Percentiles rank a stretch among this genome's conserved stretches.
Conservation (phyloP, 2,329 filamentous ascomycete species). For the Fusarium sp. region DNA sequence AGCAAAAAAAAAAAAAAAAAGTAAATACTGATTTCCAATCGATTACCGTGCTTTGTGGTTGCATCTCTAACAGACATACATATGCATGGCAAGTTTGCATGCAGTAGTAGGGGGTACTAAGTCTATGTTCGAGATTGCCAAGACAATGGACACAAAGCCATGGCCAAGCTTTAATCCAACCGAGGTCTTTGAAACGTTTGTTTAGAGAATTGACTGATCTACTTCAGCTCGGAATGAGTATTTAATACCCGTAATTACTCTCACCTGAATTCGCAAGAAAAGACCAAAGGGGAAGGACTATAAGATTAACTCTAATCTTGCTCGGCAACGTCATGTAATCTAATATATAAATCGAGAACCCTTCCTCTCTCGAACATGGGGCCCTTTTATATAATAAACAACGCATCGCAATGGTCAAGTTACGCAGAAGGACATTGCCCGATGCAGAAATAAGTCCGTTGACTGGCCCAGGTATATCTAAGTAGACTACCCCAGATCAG, state of each 20-base stretch:
- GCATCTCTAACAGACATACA: background rate
- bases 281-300: background rate
- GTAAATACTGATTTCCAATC: background rate
- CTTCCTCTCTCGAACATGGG: background rate
- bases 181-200: background rate
- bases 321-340: background rate
- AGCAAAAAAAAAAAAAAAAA: background rate
- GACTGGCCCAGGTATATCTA: background rate
- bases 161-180: background rate
- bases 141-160: background rate
- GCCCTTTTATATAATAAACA: background rate
- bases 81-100: background rate
- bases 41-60: background rate
- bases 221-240: background rate
- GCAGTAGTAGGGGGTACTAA: background rate
- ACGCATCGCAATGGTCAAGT: background rate
- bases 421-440: background rate
- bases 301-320: background rate
- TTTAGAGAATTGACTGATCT: background rate
- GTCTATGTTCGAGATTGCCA: background rate
- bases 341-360: background rate
- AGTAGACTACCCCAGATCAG: slow-evolving; percentile 4
- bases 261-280: background rate
- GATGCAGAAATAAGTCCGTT: background rate
- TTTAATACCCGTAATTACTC: background rate